Conservation (phyloP, 371 early-diverging fungal species). For the Mortierella sp. region DNA sequence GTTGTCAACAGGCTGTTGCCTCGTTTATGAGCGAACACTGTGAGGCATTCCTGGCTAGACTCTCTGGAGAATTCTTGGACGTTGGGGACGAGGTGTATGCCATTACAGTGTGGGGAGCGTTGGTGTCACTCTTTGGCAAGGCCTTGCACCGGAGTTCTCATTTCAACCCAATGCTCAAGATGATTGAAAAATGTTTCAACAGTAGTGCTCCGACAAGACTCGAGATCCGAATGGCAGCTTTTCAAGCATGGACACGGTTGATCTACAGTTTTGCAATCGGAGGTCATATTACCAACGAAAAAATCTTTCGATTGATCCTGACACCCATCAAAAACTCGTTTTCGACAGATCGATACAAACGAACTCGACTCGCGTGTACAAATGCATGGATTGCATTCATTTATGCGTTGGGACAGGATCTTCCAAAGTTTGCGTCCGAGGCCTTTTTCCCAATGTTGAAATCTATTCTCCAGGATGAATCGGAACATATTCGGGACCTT, state of each 20-base stretch:
- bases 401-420: constrained; percentile 31
- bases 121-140: constrained; percentile 32
- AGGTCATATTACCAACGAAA: constrained; percentile 27
- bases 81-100: constrained; percentile 34
- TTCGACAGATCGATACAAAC: constrained; percentile 20
- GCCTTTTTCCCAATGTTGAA: constrained; percentile 26
- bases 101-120: constrained; percentile 38
- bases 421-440: constrained; percentile 25
- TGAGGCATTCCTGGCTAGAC: constrained; percentile 11
- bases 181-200: constrained; percentile 42
- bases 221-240: constrained; percentile 41
- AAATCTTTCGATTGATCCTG: constrained; percentile 23
- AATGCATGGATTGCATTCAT: constrained; percentile 42
- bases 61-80: constrained; percentile 20
- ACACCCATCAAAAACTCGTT: constrained; percentile 40
- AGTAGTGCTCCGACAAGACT: constrained; percentile 6
- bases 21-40: constrained; percentile 30
- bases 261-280: constrained; percentile 45
- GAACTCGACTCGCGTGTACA: constrained; percentile 35
- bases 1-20: constrained; percentile 7
- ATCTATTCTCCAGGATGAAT: constrained; percentile 22
- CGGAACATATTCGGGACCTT: constrained; percentile 38
- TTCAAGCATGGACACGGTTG: constrained; percentile 46
- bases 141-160: constrained; percentile 21
- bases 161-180: constrained; percentile 38